phyloP scores from a whole-genome alignment of 2,329 filamentous ascomycete genomes.

The Orbilia brochopaga region DNA sequence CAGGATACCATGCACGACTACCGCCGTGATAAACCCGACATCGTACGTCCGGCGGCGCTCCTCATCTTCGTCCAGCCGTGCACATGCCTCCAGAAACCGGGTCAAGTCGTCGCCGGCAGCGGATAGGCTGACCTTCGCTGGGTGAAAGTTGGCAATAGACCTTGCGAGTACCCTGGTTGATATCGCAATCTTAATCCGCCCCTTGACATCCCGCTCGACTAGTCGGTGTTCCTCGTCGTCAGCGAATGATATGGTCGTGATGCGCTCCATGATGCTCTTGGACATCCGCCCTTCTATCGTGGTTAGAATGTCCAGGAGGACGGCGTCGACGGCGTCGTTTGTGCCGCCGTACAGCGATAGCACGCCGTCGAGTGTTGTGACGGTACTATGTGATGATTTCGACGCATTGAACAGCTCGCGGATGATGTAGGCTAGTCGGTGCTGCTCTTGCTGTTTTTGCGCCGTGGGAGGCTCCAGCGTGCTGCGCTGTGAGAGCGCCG shows the following conservation, averaged over 20 bases:
- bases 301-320: slow-evolving; percentile 52
- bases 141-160: slow-evolving; percentile 48
- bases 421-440: slow-evolving; percentile 51
- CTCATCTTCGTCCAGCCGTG: slow-evolving; percentile 3
- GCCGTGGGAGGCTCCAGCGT: slow-evolving; percentile 1
- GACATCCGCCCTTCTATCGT: slow-evolving; percentile 53
- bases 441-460: slow-evolving; percentile 26
- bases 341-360: slow-evolving; percentile 53
- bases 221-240: slow-evolving; percentile 10
- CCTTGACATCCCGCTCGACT: slow-evolving; percentile 52
- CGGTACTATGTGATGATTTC: slow-evolving; percentile 51
- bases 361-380: slow-evolving; percentile 53
- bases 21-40: slow-evolving; percentile 18
- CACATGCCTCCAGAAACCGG: slow-evolving; percentile 21
- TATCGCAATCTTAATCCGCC: slow-evolving; percentile 45
- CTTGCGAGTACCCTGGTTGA: slow-evolving; percentile 41
- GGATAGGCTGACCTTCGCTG: slow-evolving; percentile 17
- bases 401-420: slow-evolving; percentile 51
- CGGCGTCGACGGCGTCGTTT: slow-evolving; percentile 51
- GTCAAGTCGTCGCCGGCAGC: slow-evolving; percentile 8
- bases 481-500: slow-evolving; percentile 5
- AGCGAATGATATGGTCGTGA: slow-evolving; percentile 1
- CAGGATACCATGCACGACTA: slow-evolving; percentile 26
- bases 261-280: slow-evolving; percentile 29
- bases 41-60: slow-evolving; percentile 17